A percentile compares a stretch with the other conserved stretches of the same genome.
Conservation (phyloP, 306 rosid genomes). For the Sicyos edulis region DNA sequence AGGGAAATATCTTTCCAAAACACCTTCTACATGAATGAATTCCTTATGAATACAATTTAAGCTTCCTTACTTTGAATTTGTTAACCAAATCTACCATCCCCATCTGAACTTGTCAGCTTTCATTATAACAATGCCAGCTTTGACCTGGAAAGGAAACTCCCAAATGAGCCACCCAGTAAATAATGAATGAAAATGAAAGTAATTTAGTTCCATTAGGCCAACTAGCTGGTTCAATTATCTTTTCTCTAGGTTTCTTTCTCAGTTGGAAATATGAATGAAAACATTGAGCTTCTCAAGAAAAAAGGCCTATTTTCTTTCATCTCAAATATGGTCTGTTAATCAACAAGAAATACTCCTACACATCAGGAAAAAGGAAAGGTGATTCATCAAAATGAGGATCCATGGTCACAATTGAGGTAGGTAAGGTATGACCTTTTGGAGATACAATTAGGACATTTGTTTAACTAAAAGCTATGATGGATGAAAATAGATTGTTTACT, state of each 20-base stretch:
- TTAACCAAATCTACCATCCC: slow-evolving; percentile 68
- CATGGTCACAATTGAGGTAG: background rate
- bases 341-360: background rate
- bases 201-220: background rate
- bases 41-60: slow-evolving; percentile 12
- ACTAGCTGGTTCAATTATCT: background rate
- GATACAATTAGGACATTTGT: background rate
- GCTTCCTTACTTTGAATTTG: slow-evolving; percentile 51
- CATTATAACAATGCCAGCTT: slow-evolving; percentile 38
- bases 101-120: slow-evolving; percentile 61
- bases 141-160: too few species aligned
- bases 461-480: background rate
- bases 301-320: too few species aligned
- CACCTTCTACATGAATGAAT: too few species aligned
- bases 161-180: background rate
- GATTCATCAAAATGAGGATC: background rate
- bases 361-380: slow-evolving; percentile 3
- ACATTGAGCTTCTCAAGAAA: background rate
- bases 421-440: background rate
- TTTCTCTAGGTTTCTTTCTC: background rate
- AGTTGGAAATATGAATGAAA: background rate
- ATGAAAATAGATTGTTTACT: background rate
- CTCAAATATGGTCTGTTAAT: too few species aligned
- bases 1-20: too few species aligned
- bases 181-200: background rate